Percentiles rank a stretch among this genome's conserved stretches.
Evolutionary conservation across 1,139 yeast genomes (phyloP).

Genomic region (Debaryomycetaceae sp.): DNA sequence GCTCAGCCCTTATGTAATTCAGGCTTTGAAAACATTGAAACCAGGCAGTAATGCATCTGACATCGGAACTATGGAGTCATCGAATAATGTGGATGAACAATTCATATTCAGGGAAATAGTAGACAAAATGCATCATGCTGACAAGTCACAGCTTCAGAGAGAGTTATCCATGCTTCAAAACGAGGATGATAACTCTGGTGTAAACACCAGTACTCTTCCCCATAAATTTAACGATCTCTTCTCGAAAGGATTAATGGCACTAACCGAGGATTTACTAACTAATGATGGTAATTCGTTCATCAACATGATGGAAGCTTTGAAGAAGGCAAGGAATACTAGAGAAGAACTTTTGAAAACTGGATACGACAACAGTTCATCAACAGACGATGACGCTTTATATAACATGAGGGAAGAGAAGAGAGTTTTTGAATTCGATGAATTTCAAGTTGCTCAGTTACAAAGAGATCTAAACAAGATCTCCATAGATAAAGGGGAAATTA

Average conservation of each 20-base stretch:
- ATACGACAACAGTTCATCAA: slow-evolving; percentile 1
- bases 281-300: slow-evolving; percentile 74
- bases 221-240: slow-evolving; percentile 16
- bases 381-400: slow-evolving; percentile 15
- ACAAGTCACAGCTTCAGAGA: slow-evolving; percentile 25
- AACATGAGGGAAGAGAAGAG: neutral
- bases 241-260: slow-evolving; percentile 46
- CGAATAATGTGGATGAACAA: neutral
- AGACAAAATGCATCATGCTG: slow-evolving; percentile 25
- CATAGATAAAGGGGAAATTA: slow-evolving; percentile 2
- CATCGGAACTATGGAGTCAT: neutral
- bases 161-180: slow-evolving; percentile 26
- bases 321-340: slow-evolving; percentile 53
- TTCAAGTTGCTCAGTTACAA: neutral
- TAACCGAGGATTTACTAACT: slow-evolving; percentile 73
- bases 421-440: neutral
- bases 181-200: slow-evolving; percentile 21
- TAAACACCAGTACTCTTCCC: slow-evolving; percentile 8
- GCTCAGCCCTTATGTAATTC: slow-evolving; percentile 29
- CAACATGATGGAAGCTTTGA: slow-evolving; percentile 72
- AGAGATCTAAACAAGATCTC: neutral
- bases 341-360: slow-evolving; percentile 33
- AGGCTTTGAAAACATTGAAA: slow-evolving; percentile 20
- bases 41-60: neutral
- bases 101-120: slow-evolving; percentile 19